Base-by-base conservation (phyloP, 306 rosid species). In the Glycyrrhiza uralensis region DNA sequence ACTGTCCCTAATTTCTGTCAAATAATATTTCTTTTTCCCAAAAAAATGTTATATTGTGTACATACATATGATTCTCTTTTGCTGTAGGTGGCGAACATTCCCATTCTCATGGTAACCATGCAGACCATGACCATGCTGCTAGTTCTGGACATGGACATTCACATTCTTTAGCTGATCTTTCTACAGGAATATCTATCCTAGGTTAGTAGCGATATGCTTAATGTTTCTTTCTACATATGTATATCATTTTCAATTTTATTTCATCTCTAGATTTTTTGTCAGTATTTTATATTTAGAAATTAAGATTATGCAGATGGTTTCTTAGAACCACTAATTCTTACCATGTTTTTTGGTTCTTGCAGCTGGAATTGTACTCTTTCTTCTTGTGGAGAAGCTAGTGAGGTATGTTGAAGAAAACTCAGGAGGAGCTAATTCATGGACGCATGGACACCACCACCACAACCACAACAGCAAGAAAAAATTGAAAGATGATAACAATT, bases 341-440 rank as follows among this genome's bases (percentile, higher is more conserved):
- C 19, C 47, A 38, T 57, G 51, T 76, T 38, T 55, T 30, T 19
- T 59, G 54, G 39, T 72, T 78, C 60, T 80, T 81, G 81, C 92
- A 93, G 98, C 88, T 81, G 98, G 98, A 71, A 91, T 94, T 75
- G 92, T 89, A 63, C 79, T 94, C 42, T 94, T 94, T 83, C 98
- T 94, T 85, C 83, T 93, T 41, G 95, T 94, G 67, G 97, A 94
- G 87, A 93, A 93, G 90, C 2, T 83, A 50, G 97, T 94, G 72
- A 94, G 96, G 84, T 94, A 91, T 76, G 91, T 87, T 42, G 97
- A 94, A 74, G 96, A 86, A 28, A 87, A 94, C 71, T 91, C 95
- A 35, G 80, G 74, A 70, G 96, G 87, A 82, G 75, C 83, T 72
- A 81, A 80, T 79, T 80, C 82, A 47, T 81, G 89, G 96, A 75